Evolutionary conservation across 352 stramenopile genomes (phyloP).

Genomic region (Phytophthora rubi): DNA sequence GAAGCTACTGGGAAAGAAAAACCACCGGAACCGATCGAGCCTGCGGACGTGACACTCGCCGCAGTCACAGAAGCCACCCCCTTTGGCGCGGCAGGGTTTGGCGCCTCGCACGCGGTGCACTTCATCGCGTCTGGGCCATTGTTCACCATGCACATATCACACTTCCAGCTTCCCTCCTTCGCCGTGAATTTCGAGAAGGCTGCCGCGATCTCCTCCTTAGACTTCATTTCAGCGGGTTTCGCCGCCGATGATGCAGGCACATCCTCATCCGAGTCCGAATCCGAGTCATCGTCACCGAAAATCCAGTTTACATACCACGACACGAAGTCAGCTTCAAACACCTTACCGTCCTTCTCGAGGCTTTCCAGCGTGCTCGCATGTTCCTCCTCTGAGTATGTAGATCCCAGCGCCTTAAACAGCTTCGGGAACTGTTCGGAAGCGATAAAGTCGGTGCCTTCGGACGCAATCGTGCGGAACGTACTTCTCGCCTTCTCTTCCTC

Average conservation of each 20-base stretch:
- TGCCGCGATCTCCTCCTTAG: constrained; percentile 54
- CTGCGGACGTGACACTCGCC: constrained; percentile 30
- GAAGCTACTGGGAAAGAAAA: constrained; percentile 47
- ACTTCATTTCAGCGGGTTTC: constrained; percentile 49
- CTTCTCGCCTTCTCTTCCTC: constrained; percentile 57
- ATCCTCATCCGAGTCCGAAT: constrained; percentile 46
- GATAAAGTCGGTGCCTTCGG: constrained; percentile 39
- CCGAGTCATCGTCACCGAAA: constrained; percentile 57
- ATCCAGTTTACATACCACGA: constrained; percentile 74
- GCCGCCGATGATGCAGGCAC: constrained; percentile 8
- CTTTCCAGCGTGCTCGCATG: constrained; percentile 45
- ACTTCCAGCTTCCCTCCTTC: constrained; percentile 70
- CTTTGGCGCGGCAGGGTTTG: constrained; percentile 55
- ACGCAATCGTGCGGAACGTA: constrained; percentile 51
- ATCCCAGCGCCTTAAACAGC: constrained; percentile 64
- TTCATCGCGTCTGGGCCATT: constrained; percentile 49
- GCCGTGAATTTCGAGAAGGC: constrained; percentile 57
- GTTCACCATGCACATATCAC: constrained; percentile 50
- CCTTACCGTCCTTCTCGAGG: constrained; percentile 53
- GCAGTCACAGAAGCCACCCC: constrained; percentile 24
- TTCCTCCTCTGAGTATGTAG: constrained; percentile 66
- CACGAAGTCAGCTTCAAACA: constrained; percentile 63
- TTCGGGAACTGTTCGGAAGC: constrained; percentile 50
- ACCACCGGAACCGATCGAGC: constrained; percentile 41
- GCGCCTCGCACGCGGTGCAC: constrained; percentile 55